These are phyloP conservation scores for Leptodermis oblonga DNA, from an alignment of 257 asterid species.

Conservation along the genomic window DNA sequence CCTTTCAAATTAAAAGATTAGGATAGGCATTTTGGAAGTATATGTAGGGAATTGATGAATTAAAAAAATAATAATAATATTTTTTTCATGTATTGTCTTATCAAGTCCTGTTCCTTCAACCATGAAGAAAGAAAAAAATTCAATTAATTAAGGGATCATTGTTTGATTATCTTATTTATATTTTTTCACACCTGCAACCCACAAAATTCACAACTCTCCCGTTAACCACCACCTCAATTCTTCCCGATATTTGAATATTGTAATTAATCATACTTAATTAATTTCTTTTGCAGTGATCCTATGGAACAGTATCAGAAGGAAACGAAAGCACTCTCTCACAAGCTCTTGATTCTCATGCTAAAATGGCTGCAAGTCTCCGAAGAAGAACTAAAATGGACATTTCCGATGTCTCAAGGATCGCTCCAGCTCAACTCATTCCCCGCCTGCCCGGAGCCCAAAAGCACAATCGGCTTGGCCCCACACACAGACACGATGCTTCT, in stretches of 20 bases:
- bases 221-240: too few relatives aligned
- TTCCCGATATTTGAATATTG: too few relatives aligned
- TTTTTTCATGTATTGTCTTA: too few relatives aligned
- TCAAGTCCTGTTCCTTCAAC: too few relatives aligned
- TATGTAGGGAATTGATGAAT: not conserved
- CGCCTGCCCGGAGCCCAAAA: constrained; percentile 67
- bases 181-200: too few relatives aligned
- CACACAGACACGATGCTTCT: constrained; percentile 72
- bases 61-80: too few relatives aligned
- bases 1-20: too few relatives aligned
- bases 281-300: constrained; percentile 33
- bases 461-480: constrained; percentile 69
- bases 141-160: too few relatives aligned
- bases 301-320: constrained; percentile 62
- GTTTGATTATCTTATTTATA: too few relatives aligned
- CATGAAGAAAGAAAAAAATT: too few relatives aligned
- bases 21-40: not conserved
- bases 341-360: constrained; percentile 40
- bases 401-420: constrained; percentile 39
- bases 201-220: too few relatives aligned
- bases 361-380: constrained; percentile 39
- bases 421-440: constrained; percentile 84
- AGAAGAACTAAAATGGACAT: constrained; percentile 25
- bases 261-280: not conserved
- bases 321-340: constrained; percentile 53